These are phyloP conservation scores for Nyssa sinensis DNA, from an alignment of 148 eudicot species.

Conservation along the genomic window DNA sequence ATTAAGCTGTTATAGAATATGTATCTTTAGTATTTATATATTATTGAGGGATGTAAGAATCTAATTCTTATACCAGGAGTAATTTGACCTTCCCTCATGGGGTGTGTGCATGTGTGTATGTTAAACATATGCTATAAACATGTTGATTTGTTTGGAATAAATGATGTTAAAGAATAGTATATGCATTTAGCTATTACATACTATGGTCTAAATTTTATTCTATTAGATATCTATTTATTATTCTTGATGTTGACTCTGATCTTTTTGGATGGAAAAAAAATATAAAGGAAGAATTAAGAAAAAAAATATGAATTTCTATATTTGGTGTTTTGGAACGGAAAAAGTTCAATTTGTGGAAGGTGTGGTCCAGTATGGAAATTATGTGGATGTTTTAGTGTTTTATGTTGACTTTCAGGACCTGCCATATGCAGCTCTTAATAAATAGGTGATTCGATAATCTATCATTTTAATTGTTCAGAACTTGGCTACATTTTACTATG, in stretches of 20 bases:
- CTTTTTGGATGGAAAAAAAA: background rate
- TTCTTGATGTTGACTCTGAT: no score
- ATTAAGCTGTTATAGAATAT: no score
- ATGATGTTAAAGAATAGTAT: no score
- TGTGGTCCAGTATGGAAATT: background rate
- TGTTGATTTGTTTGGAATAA: no score
- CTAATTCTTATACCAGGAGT: background rate
- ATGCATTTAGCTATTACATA: background rate
- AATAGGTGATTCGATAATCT: no score
- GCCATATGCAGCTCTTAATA: background rate
- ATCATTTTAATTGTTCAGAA: no score
- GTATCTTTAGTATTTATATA: no score
- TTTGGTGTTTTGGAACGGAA: background rate
- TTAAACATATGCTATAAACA: no score
- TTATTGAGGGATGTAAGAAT: background rate
- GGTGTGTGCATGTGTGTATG: background rate
- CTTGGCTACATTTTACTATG: no score
- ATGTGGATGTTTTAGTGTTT: background rate
- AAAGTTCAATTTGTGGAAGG: background rate
- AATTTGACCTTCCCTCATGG: background rate
- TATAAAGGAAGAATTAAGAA: background rate
- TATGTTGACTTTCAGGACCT: background rate
- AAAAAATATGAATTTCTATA: background rate
- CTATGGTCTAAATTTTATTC: background rate
- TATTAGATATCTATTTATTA: no score